These are phyloP conservation scores for Shiraia sp. DNA, from an alignment of 2,329 filamentous ascomycete genomes.

Conservation along the genomic window DNA sequence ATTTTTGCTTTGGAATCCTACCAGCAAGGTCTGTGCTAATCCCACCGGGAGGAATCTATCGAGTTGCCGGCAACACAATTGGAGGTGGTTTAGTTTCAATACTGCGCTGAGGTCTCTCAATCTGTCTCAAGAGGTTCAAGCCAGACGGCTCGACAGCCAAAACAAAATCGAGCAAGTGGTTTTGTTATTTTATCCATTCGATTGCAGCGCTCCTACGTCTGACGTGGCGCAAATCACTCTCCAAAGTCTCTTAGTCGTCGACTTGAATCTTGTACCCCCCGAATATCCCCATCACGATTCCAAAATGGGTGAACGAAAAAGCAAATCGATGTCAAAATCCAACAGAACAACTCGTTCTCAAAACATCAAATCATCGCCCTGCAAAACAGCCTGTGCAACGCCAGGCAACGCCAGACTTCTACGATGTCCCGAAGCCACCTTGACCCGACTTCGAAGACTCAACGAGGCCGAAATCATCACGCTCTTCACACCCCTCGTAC, in stretches of 20 bases:
- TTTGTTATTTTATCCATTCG: background rate
- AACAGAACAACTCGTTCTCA: conserved; percentile 8
- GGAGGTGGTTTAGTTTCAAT: conserved; percentile 9
- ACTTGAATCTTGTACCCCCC: no score
- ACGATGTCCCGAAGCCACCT: conserved; percentile 27
- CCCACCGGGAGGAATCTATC: conserved; percentile 17
- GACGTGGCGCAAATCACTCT: background rate
- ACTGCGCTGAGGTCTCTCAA: conserved; percentile 3
- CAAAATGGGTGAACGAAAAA: conserved; percentile 32
- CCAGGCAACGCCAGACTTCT: conserved; percentile 24
- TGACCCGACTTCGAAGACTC: conserved; percentile 38
- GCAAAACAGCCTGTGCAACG: conserved; percentile 17
- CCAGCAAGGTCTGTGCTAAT: conserved; percentile 12
- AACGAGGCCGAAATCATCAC: conserved; percentile 47
- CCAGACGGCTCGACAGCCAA: conserved; percentile 7
- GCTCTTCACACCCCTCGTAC: conserved; percentile 60
- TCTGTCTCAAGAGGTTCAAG: conserved; percentile 8
- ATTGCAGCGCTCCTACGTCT: conserved; percentile 1
- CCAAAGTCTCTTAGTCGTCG: no score
- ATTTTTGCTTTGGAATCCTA: conserved; percentile 13
- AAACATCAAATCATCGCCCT: conserved; percentile 23
- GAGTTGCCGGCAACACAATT: conserved; percentile 7
- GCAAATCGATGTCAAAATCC: conserved; percentile 15
- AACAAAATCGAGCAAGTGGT: conserved; percentile 1
- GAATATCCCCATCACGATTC: no score